Percentiles rank a stretch among this genome's conserved stretches.
phyloP scores from a whole-genome alignment of 139 green algal species.

The Desmodesmus armatus region DNA sequence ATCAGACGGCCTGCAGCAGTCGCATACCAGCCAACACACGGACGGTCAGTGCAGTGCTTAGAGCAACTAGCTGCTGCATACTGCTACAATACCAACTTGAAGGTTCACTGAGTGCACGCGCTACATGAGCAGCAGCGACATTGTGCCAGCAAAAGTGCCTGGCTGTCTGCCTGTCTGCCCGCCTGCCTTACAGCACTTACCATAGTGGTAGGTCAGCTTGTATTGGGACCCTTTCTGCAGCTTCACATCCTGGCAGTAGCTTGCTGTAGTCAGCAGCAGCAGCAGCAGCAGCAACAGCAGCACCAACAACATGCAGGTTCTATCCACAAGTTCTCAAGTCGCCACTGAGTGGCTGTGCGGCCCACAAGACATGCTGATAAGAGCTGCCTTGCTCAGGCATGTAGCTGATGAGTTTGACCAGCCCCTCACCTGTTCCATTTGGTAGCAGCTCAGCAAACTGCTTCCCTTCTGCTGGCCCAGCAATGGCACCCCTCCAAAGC shows the following conservation, averaged over 20 bases:
- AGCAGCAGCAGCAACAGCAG: background rate
- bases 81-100: no score
- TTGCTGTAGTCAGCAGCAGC: background rate
- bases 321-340: background rate
- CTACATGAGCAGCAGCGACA: no score
- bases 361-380: background rate
- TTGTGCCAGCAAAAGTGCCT: no score
- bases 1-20: no score
- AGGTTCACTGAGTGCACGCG: no score
- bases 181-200: background rate
- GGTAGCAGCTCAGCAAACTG: conserved; percentile 42
- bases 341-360: background rate
- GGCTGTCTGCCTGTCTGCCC: background rate
- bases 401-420: background rate
- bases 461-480: background rate
- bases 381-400: background rate
- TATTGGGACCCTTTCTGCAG: conserved; percentile 1
- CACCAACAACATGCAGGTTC: background rate
- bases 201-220: conserved; percentile 34
- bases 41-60: no score
- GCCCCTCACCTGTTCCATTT: conserved; percentile 11
- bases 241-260: conserved; percentile 35
- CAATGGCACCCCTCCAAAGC: conserved; percentile 7
- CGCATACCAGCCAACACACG: no score
- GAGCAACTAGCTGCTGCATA: no score